Percentiles rank a stretch among this genome's conserved stretches.
Conservation (phyloP, 768 basidiomycete species). For the Mycena capillaripes region DNA sequence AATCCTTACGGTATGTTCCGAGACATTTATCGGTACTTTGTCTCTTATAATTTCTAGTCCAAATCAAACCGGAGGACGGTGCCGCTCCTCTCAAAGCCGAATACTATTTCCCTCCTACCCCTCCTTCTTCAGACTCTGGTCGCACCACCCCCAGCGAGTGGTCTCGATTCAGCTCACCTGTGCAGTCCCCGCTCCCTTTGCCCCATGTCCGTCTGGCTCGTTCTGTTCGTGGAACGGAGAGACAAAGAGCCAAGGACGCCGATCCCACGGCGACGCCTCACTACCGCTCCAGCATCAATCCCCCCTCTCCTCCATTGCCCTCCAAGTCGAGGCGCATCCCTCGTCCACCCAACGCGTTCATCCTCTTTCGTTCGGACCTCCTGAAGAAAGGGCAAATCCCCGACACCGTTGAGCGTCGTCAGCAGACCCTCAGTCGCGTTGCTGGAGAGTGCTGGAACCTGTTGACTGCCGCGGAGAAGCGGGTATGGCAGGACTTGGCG, state of each 20-base stretch:
- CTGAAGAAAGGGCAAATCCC: conserved; percentile 64
- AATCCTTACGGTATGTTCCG: conserved; percentile 23
- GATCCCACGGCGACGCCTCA: background rate
- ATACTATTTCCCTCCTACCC: conserved; percentile 3
- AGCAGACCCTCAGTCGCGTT: conserved; percentile 80
- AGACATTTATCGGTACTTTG: background rate
- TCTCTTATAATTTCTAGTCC: conserved; percentile 14
- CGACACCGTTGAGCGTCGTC: conserved; percentile 69
- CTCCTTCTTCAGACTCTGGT: conserved; percentile 20
- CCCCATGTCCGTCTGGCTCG: conserved; percentile 25
- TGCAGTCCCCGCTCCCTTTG: conserved; percentile 12
- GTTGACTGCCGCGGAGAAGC: conserved; percentile 61
- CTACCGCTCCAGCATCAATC: conserved; percentile 13
- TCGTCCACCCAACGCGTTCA: conserved; percentile 88
- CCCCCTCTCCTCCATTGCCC: conserved; percentile 4
- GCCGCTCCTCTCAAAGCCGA: background rate
- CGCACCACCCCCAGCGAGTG: conserved; percentile 11
- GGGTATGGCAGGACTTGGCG: conserved; percentile 62
- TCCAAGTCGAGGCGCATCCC: conserved; percentile 61
- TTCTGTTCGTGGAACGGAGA: conserved; percentile 33
- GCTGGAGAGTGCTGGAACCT: conserved; percentile 79
- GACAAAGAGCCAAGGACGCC: conserved; percentile 16
- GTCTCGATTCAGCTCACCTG: conserved; percentile 1
- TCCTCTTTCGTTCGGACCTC: conserved; percentile 82
- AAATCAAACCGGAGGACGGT: conserved; percentile 18